phyloP scores from a whole-genome alignment of 2,329 filamentous ascomycete genomes.

The Fusarium duplospermum region DNA sequence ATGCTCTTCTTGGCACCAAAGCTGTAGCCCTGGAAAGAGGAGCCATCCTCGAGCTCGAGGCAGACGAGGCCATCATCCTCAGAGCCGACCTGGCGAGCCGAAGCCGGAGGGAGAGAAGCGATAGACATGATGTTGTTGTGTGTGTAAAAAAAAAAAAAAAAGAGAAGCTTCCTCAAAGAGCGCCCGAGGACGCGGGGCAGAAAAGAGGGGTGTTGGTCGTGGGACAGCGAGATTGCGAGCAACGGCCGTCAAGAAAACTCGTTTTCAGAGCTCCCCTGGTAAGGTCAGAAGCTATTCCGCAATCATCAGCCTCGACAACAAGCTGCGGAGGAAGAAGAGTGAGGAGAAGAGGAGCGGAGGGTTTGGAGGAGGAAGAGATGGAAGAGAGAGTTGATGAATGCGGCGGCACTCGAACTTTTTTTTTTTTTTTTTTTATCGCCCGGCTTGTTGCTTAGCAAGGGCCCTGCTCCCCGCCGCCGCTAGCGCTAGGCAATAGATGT shows the following conservation, averaged over 20 bases:
- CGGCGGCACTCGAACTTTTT: slow-evolving; percentile 45
- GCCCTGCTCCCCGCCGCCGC: slow-evolving; percentile 30
- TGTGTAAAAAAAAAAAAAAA: slow-evolving; percentile 23
- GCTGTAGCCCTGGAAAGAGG: slow-evolving; percentile 92
- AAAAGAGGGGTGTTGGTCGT: slow-evolving; percentile 34
- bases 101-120: slow-evolving; percentile 64
- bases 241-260: slow-evolving; percentile 52
- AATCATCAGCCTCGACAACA: slow-evolving; percentile 51
- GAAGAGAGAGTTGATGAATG: slow-evolving; percentile 34
- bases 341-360: slow-evolving; percentile 35
- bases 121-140: slow-evolving; percentile 46
- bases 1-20: slow-evolving; percentile 96
- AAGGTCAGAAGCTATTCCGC: slow-evolving; percentile 54
- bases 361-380: slow-evolving; percentile 36
- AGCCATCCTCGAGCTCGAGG: slow-evolving; percentile 93
- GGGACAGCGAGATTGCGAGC: slow-evolving; percentile 46
- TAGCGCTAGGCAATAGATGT: background rate
- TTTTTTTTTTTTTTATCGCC: slow-evolving; percentile 40
- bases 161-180: slow-evolving; percentile 19
- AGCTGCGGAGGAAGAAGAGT: slow-evolving; percentile 31
- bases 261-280: slow-evolving; percentile 53
- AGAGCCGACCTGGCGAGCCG: slow-evolving; percentile 66
- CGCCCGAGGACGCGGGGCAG: slow-evolving; percentile 46
- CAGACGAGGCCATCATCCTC: slow-evolving; percentile 75
- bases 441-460: slow-evolving; percentile 21